phyloP scores from a whole-genome alignment of 768 basidiomycete genomes.

The Boletus pseudo-olivaceus region DNA sequence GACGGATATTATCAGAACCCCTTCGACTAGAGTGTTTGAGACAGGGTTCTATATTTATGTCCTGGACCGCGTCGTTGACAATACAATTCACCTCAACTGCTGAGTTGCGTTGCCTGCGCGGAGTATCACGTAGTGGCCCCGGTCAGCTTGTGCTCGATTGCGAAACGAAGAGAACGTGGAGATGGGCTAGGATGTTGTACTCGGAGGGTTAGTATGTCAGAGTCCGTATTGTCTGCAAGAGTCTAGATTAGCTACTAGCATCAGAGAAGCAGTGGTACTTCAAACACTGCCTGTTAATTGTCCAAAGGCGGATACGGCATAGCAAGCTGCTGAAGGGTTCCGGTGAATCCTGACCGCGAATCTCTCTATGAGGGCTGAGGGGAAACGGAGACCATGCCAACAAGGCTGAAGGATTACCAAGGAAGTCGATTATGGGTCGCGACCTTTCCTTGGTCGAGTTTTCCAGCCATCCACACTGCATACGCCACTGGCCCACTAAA shows the following conservation, averaged over 20 bases:
- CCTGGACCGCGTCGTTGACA: neutral
- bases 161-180: slow-evolving; percentile 7
- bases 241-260: neutral
- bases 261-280: slow-evolving; percentile 6
- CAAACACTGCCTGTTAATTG: slow-evolving; percentile 12
- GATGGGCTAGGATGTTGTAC: neutral
- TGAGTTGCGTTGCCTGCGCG: neutral
- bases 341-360: slow-evolving; percentile 19
- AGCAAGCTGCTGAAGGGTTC: neutral
- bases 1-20: neutral
- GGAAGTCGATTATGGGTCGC: neutral
- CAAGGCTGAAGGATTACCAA: slow-evolving; percentile 15
- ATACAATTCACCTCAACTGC: neutral
- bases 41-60: neutral
- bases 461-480: too few relatives aligned
- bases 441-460: neutral
- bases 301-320: neutral
- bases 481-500: slow-evolving; percentile 1
- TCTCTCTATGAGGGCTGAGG: slow-evolving; percentile 21
- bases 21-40: neutral
- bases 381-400: slow-evolving; percentile 18
- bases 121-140: too few relatives aligned
- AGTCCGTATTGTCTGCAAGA: slow-evolving; percentile 1
- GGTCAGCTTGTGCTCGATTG: neutral
- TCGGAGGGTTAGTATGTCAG: slow-evolving; percentile 3